Evolutionary conservation across 352 stramenopile species (phyloP).

Genomic region (Phytophthora hibernalis): DNA sequence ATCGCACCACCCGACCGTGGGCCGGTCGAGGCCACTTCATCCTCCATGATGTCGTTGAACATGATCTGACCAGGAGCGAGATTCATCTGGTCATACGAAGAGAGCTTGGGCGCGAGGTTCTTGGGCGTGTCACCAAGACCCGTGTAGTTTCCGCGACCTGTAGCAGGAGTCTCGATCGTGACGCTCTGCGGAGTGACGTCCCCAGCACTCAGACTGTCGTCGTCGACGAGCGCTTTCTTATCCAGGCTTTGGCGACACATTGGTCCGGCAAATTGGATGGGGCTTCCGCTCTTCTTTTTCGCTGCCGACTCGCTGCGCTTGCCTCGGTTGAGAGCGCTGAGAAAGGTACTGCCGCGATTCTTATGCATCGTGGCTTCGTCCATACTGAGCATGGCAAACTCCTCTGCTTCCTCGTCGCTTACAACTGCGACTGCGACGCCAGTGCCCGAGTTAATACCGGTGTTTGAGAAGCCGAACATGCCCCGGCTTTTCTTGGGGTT

Average conservation of each 20-base stretch:
- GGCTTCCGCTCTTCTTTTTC: conserved; percentile 43
- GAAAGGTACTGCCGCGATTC: conserved; percentile 57
- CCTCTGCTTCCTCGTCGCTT: conserved; percentile 58
- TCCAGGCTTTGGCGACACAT: conserved; percentile 57
- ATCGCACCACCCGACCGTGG: conserved; percentile 10
- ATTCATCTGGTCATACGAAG: conserved; percentile 26
- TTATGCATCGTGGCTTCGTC: conserved; percentile 66
- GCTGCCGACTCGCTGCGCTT: conserved; percentile 29
- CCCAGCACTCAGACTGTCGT: conserved; percentile 26
- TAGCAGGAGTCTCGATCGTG: conserved; percentile 39
- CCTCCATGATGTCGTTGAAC: conserved; percentile 74
- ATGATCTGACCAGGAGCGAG: conserved; percentile 43
- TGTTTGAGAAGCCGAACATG: conserved; percentile 48
- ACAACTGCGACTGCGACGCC: conserved; percentile 30
- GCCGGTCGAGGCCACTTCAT: conserved; percentile 43
- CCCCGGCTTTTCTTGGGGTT: conserved; percentile 31
- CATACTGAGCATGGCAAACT: conserved; percentile 86
- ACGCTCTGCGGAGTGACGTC: conserved; percentile 36
- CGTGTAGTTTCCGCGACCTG: conserved; percentile 35
- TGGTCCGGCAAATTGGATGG: conserved; percentile 57
- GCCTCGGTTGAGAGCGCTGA: conserved; percentile 47
- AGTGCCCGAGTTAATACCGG: conserved; percentile 27
- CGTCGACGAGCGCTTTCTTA: conserved; percentile 38
- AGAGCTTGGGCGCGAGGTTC: conserved; percentile 21
- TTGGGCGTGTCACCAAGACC: conserved; percentile 42